Base-by-base conservation (phyloP, 2,329 filamentous ascomycete genomes). In the Cladosporium sp. region DNA sequence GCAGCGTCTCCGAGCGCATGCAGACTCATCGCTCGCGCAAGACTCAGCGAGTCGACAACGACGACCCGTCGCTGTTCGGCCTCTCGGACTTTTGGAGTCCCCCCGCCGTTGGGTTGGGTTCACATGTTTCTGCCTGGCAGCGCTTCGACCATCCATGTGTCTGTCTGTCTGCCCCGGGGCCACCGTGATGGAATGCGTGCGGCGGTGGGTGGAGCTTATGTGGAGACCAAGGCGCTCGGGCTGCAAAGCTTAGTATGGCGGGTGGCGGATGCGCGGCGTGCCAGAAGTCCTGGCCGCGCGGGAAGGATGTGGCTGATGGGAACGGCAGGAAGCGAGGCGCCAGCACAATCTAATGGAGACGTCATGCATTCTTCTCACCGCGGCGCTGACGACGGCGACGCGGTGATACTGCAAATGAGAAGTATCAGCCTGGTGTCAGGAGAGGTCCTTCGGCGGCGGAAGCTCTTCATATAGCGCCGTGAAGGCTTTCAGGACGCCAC, bases 301-400 rank as follows among this genome's bases (percentile, higher is more conserved):
- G 11, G 37, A 31, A 11, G 44, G 34, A 38, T 38, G 48, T 50
- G 48, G 48, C 48, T 50, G 40, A 43, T 9, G 4, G 4, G 11
- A n/a, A 32, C 48, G 46, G 46, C 38, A 42, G n/a, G 19, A 49
- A 14, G 46, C 14, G 38, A 41, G 35, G 34, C 48, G 48, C 35
- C 14, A 43, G 40, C 18, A 22, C 32, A 43, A 50, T 50, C 18
- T 43, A 43, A 43, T 50, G 22, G 48, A 50, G 48, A 50, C 48
- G 48, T 50, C 48, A 50, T 50, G 13, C 48, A 50, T 50, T 43
- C 16, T 50, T n/a, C 8, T 38, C 22, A 28, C 22, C 22, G 22
- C 22, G 22, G 22, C 7, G 22, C 22, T 28, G 22, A 28, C 22
- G 22, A 28, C 22, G 22, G 22, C 22, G 22, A 28, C 22, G 22